Percentiles rank a stretch among this genome's conserved stretches.
phyloP scores from a whole-genome alignment of 2,329 filamentous ascomycete species.

The Alternaria hordeiaustralica region DNA sequence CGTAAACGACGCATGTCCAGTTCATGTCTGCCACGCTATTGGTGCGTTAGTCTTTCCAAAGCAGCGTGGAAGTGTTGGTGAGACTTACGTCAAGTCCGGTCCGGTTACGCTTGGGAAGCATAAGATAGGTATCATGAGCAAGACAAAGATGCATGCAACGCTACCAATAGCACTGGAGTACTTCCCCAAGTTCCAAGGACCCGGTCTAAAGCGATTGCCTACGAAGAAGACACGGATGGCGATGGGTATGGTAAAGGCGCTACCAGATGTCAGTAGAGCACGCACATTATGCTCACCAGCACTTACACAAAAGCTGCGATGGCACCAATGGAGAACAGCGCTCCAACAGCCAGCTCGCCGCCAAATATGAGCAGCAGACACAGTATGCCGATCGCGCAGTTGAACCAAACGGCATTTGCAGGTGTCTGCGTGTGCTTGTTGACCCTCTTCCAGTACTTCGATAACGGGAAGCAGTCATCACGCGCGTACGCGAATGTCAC shows the following conservation, averaged over 20 bases:
- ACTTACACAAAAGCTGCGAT: slow-evolving; percentile 68
- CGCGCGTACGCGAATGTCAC: slow-evolving; percentile 77
- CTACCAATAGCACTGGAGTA: slow-evolving; percentile 64
- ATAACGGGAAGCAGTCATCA: slow-evolving; percentile 72
- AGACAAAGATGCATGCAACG: slow-evolving; percentile 64
- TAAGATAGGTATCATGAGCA: slow-evolving; percentile 71
- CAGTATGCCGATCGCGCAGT: slow-evolving; percentile 64
- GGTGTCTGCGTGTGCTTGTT: slow-evolving; percentile 68
- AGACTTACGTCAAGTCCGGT: slow-evolving; percentile 57
- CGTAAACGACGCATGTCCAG: slow-evolving; percentile 72
- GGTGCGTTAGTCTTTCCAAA: slow-evolving; percentile 14
- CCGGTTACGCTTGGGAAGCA: slow-evolving; percentile 68
- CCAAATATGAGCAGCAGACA: slow-evolving; percentile 70
- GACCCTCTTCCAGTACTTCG: slow-evolving; percentile 64
- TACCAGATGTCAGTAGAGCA: background rate
- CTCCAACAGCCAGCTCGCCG: slow-evolving; percentile 67
- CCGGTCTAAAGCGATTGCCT: slow-evolving; percentile 67
- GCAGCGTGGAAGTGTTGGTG: background rate
- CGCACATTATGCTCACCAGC: background rate
- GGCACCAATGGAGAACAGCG: slow-evolving; percentile 73
- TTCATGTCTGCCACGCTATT: slow-evolving; percentile 64
- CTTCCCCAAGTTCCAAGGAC: slow-evolving; percentile 72
- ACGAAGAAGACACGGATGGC: slow-evolving; percentile 67
- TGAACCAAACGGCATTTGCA: slow-evolving; percentile 74
- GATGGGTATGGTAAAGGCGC: slow-evolving; percentile 63